These are phyloP conservation scores for Strobilomyces confusus DNA, from an alignment of 768 basidiomycete genomes.

Conservation along the genomic window DNA sequence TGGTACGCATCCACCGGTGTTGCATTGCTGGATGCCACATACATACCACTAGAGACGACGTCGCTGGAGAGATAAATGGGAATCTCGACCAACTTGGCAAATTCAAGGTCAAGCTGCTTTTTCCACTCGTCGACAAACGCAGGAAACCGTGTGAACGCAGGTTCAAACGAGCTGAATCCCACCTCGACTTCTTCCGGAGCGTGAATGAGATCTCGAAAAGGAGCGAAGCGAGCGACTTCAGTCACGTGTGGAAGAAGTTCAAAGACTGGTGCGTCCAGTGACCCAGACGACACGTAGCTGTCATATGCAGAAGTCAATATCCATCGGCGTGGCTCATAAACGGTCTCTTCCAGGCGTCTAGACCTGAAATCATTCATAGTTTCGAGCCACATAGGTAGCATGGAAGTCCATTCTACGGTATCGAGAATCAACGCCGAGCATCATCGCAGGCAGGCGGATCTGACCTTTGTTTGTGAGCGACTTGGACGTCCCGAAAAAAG, in stretches of 20 bases:
- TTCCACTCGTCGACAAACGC: background rate
- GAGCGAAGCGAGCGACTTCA: background rate
- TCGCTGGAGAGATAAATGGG: background rate
- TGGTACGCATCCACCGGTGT: background rate
- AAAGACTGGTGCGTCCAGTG: background rate
- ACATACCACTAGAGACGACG: too few species aligned
- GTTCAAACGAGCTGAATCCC: background rate
- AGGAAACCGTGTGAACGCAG: slow-evolving; percentile 7
- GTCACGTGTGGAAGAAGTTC: background rate
- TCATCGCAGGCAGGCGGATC: background rate
- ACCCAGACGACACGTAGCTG: background rate
- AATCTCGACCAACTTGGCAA: background rate
- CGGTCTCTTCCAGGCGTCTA: background rate
- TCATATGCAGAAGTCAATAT: background rate
- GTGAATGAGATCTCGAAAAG: slow-evolving; percentile 1
- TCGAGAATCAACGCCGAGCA: background rate
- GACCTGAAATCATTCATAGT: background rate
- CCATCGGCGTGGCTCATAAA: slow-evolving; percentile 2
- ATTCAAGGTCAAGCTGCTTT: background rate
- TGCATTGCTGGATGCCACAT: background rate
- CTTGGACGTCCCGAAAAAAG: slow-evolving; percentile 7
- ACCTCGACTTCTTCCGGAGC: background rate
- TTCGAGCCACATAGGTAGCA: background rate
- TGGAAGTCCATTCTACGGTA: background rate
- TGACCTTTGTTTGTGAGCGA: slow-evolving; percentile 9